A percentile compares a stretch with the other conserved stretches of the same genome.
Evolutionary conservation across 208 protist genomes (phyloP).

Genomic region (Crithidia bombi): DNA sequence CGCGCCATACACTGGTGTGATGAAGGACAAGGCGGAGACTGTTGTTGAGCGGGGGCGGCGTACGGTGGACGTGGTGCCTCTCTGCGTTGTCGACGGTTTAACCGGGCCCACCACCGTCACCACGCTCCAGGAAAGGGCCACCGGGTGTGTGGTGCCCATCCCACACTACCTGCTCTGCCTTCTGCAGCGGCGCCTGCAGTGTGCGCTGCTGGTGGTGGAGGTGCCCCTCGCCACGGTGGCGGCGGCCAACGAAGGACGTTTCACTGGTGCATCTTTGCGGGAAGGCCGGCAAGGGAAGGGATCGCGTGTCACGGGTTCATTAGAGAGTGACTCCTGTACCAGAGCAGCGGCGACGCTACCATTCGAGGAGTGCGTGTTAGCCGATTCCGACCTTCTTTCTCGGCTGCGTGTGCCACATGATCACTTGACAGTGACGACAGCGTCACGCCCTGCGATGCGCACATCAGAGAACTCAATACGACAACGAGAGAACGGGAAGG

Average conservation of each 20-base stretch:
- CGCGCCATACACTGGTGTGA: too few species aligned
- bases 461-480: background rate
- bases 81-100: constrained; percentile 59
- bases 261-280: background rate
- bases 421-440: background rate
- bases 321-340: background rate
- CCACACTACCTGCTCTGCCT: constrained; percentile 54
- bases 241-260: background rate
- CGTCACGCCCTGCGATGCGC: background rate
- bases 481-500: background rate
- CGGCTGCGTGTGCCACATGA: constrained; percentile 26
- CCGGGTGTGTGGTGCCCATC: constrained; percentile 48
- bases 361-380: constrained; percentile 14
- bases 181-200: constrained; percentile 61
- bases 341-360: background rate
- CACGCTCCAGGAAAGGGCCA: constrained; percentile 62
- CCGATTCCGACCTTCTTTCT: constrained; percentile 25
- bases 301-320: too few species aligned
- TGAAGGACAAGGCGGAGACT: background rate
- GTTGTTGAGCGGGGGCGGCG: background rate
- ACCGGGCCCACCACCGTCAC: constrained; percentile 45
- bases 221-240: background rate
- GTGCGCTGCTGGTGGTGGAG: constrained; percentile 71
- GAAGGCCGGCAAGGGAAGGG: background rate
- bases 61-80: constrained; percentile 28